Conservation (phyloP, 1,139 yeast species). For the Pichia sp. region DNA sequence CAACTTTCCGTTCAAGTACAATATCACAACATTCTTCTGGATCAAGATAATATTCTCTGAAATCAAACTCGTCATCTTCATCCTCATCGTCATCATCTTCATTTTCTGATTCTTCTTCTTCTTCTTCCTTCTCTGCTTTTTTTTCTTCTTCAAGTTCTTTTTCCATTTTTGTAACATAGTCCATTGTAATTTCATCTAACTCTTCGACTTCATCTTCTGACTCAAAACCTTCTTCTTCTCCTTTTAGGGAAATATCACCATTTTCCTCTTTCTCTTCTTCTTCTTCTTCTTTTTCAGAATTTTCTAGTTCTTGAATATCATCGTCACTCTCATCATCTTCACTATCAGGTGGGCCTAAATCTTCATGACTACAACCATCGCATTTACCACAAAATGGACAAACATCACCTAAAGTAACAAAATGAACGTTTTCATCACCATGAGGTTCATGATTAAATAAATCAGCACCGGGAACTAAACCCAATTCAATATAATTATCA, state of each 20-base stretch:
- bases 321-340: slow-evolving; percentile 27
- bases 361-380: slow-evolving; percentile 48
- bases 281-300: slow-evolving; percentile 15
- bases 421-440: slow-evolving; percentile 59
- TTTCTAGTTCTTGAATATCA: slow-evolving; percentile 24
- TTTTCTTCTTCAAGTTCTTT: slow-evolving; percentile 24
- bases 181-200: slow-evolving; percentile 35
- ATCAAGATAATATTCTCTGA: slow-evolving; percentile 22
- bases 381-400: slow-evolving; percentile 68
- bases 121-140: slow-evolving; percentile 31
- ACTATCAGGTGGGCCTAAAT: slow-evolving; percentile 28
- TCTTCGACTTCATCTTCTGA: slow-evolving; percentile 25
- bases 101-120: slow-evolving; percentile 26
- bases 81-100: slow-evolving; percentile 30
- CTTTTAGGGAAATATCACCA: slow-evolving; percentile 23
- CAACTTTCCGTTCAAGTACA: slow-evolving; percentile 36
- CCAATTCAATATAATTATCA: slow-evolving; percentile 66
- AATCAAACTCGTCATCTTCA: slow-evolving; percentile 15
- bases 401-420: slow-evolving; percentile 64
- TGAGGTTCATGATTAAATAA: slow-evolving; percentile 66
- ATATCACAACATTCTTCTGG: slow-evolving; percentile 55
- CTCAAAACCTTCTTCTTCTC: slow-evolving; percentile 15
- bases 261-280: slow-evolving; percentile 12
- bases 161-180: slow-evolving; percentile 34
- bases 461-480: slow-evolving; percentile 88